Base-by-base conservation (phyloP, 2,329 filamentous ascomycete species). In the Echinosphaeria canescens region DNA sequence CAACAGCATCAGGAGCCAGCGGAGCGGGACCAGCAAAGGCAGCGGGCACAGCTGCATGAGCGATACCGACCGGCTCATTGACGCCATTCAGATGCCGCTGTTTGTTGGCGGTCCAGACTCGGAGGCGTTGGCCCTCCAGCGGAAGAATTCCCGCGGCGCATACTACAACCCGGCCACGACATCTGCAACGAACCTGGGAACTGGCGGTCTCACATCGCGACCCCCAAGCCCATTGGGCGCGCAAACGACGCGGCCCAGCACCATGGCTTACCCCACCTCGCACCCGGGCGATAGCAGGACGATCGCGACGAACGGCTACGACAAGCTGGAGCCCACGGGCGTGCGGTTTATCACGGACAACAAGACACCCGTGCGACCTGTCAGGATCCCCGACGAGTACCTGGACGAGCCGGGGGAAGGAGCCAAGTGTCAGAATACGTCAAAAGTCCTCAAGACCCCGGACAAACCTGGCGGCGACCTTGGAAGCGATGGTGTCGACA, bases 61-160 rank as follows among this genome's bases (percentile, higher is more conserved):
- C 36, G 70, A 79, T 35, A 69, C 74, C 0, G 74, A 80, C 32
- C 54, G 74, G 15, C 50, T 81, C 10, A 79, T 80, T 14, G 63
- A 78, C 39, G 74, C 73, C 3, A 75, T 81, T 3, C 63, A 72
- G 37, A 68, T 63, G 9, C 62, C 73, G 0, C 45, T 66, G 2
- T 41, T 48, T 3, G 36, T 58, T 1, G 47, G 51, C 18, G 31
- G 34, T 17, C 34, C 31, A 3, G 36, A 38, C 3, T 13, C 30
- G 10, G 31, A 36, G 13, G 18, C 7, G 5, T 24, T 26, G 3
- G 27, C 29, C 5, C 18, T 27, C 7, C 31, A 33, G 22, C 27
- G 37, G 22, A 23, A 29, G 11, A 31, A 24, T n/a, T 31, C 20
- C 16, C 26, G 24, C 10, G 26, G 26, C 17, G 32, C 28, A 8